Conservation (phyloP, 106 monocot genomes). For the Posidonia australis region DNA sequence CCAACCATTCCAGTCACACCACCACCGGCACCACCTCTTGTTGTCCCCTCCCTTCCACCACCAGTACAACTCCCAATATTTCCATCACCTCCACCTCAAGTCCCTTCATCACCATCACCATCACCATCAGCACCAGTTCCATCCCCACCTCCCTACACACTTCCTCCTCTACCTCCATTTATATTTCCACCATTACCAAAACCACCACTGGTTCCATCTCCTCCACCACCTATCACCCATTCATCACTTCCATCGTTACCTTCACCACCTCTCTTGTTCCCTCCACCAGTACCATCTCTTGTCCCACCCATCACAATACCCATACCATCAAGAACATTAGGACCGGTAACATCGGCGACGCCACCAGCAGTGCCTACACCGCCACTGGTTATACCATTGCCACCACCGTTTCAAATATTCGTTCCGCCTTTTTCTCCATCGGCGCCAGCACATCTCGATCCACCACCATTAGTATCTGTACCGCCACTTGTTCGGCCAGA, state of each 20-base stretch:
- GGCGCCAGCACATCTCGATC: neutral
- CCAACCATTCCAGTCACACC: neutral
- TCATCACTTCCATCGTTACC: neutral
- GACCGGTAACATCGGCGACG: neutral
- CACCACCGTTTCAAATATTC: too few species aligned
- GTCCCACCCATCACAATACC: too few species aligned
- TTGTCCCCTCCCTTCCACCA: neutral
- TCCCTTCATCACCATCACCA: neutral
- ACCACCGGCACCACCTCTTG: neutral
- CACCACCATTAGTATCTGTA: neutral
- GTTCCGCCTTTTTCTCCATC: too few species aligned
- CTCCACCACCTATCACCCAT: neutral
- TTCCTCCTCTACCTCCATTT: neutral
- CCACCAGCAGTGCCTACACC: neutral
- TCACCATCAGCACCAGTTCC: neutral
- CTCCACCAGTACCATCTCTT: neutral
- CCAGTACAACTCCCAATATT: neutral
- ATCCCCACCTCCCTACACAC: neutral
- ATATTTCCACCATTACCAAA: neutral
- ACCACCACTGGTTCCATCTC: neutral
- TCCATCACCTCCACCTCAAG: too few species aligned
- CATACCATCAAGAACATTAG: too few species aligned
- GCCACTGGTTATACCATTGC: neutral
- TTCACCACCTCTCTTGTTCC: neutral
- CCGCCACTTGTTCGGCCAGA: neutral